phyloP scores from a whole-genome alignment of 768 basidiomycete genomes.

The Kwoniella newhampshirensis region DNA sequence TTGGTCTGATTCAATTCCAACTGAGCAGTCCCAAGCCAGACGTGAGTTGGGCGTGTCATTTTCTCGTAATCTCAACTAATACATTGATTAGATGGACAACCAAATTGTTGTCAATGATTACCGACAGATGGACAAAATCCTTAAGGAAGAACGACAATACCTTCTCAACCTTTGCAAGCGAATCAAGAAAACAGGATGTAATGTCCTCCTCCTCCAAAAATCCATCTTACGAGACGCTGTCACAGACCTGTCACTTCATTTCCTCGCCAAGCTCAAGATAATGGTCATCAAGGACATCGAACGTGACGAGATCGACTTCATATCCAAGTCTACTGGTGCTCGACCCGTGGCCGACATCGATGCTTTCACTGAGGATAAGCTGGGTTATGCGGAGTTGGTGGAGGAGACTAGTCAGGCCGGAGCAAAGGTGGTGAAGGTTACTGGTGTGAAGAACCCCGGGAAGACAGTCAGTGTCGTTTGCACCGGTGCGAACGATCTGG shows the following conservation, averaged over 20 bases:
- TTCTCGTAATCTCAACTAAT: not conserved
- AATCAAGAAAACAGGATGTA: conserved; percentile 99
- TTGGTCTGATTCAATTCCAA: conserved; percentile 97
- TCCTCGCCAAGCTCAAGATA: conserved; percentile 95
- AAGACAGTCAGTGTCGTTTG: conserved; percentile 94
- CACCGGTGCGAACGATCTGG: conserved; percentile 86
- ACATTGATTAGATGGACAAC: conserved; percentile 85
- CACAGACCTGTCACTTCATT: conserved; percentile 93
- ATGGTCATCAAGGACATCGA: conserved; percentile 96
- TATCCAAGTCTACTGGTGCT: conserved; percentile 89
- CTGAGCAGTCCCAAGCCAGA: conserved; percentile 96
- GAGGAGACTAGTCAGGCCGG: conserved; percentile 77
- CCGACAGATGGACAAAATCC: conserved; percentile 99
- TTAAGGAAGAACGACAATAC: conserved; percentile 98
- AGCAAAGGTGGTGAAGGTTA: conserved; percentile 88
- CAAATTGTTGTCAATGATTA: conserved; percentile 99
- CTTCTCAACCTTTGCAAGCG: conserved; percentile 97
- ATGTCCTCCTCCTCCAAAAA: conserved; percentile 97
- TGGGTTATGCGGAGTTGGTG: conserved; percentile 92
- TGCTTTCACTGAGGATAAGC: conserved; percentile 94
- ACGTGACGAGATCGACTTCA: conserved; percentile 96
- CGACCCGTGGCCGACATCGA: conserved; percentile 98
- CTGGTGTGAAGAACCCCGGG: conserved; percentile 90
- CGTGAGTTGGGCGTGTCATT: conserved; percentile 57
- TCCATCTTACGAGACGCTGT: conserved; percentile 99